These are phyloP conservation scores for Oryza glaberrima DNA, from an alignment of 176 grass and related monocot species.

Conservation along the genomic window DNA sequence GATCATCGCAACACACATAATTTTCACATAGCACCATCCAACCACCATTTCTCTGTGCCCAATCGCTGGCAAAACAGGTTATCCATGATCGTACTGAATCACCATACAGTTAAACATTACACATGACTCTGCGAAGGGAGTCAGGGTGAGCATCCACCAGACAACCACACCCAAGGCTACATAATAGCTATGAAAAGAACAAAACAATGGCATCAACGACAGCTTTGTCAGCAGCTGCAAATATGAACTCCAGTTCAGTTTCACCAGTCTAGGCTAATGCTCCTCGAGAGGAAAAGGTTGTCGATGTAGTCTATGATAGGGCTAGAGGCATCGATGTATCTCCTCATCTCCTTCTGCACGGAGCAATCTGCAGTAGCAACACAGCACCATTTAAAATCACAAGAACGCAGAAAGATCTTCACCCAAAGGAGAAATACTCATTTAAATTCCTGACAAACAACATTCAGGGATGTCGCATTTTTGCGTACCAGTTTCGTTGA, in stretches of 20 bases:
- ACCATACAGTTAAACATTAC: slow-evolving; percentile 30
- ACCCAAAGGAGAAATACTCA: neutral
- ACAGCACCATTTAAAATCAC: neutral
- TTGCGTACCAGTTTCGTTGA: slow-evolving; percentile 80
- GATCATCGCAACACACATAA: too few species aligned
- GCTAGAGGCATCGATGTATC: neutral
- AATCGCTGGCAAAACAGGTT: neutral
- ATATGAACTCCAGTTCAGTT: slow-evolving; percentile 36
- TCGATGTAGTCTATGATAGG: slow-evolving; percentile 81
- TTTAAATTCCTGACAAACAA: neutral
- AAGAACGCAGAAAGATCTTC: neutral
- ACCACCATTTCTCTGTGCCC: too few species aligned
- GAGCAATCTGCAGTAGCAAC: slow-evolving; percentile 65
- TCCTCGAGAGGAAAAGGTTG: slow-evolving; percentile 87
- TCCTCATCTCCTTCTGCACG: slow-evolving; percentile 88
- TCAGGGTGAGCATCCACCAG: slow-evolving; percentile 33
- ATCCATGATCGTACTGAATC: slow-evolving; percentile 39
- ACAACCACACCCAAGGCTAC: slow-evolving; percentile 35
- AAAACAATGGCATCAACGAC: slow-evolving; percentile 40
- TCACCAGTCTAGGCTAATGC: slow-evolving; percentile 92
- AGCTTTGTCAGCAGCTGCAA: neutral
- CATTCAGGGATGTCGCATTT: neutral
- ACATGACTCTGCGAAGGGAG: slow-evolving; percentile 28
- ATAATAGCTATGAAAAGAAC: slow-evolving; percentile 29
- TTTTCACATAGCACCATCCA: too few species aligned